Percentiles rank a stretch among this genome's conserved stretches.
Evolutionary conservation across 2,329 filamentous ascomycete genomes (phyloP).

Genomic region (Aspergillus sp.): DNA sequence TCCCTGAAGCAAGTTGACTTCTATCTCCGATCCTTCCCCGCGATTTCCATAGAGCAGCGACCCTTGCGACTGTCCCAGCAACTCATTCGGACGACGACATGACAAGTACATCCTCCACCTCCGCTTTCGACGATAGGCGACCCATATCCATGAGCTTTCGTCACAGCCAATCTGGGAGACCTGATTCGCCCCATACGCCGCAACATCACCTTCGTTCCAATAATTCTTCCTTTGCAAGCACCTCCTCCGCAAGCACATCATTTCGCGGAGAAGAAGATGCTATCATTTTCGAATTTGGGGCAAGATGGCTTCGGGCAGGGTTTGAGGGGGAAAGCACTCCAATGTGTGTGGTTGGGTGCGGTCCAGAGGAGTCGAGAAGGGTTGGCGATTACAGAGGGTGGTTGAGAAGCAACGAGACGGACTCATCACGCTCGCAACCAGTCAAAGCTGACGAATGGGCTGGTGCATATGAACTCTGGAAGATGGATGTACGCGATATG

Average conservation of each 20-base stretch:
- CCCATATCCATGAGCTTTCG: slow-evolving; percentile 30
- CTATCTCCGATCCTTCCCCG: slow-evolving; percentile 18
- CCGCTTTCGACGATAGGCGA: slow-evolving; percentile 12
- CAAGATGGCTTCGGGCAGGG: slow-evolving; percentile 75
- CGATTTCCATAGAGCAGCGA: slow-evolving; percentile 8
- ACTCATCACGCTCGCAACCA: slow-evolving; percentile 34
- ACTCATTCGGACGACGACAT: slow-evolving; percentile 18
- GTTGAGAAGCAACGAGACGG: slow-evolving; percentile 57
- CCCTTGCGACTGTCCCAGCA: background rate
- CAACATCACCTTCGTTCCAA: slow-evolving; percentile 49
- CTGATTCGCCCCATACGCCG: slow-evolving; percentile 63
- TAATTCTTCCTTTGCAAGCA: slow-evolving; percentile 55
- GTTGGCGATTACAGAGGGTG: slow-evolving; percentile 79
- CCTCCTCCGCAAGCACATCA: slow-evolving; percentile 58
- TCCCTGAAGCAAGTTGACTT: slow-evolving; percentile 4
- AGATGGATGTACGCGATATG: slow-evolving; percentile 68
- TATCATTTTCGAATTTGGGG: slow-evolving; percentile 79
- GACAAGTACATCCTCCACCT: slow-evolving; percentile 18
- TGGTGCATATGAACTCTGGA: slow-evolving; percentile 69
- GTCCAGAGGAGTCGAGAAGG: slow-evolving; percentile 73
- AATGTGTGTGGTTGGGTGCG: slow-evolving; percentile 69
- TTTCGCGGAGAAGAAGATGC: slow-evolving; percentile 78
- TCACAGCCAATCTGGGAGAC: slow-evolving; percentile 32
- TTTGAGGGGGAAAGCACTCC: slow-evolving; percentile 82
- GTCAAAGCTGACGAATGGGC: slow-evolving; percentile 47